Base-by-base conservation (phyloP, 768 basidiomycete species). In the Boletus subcaerulescens region DNA sequence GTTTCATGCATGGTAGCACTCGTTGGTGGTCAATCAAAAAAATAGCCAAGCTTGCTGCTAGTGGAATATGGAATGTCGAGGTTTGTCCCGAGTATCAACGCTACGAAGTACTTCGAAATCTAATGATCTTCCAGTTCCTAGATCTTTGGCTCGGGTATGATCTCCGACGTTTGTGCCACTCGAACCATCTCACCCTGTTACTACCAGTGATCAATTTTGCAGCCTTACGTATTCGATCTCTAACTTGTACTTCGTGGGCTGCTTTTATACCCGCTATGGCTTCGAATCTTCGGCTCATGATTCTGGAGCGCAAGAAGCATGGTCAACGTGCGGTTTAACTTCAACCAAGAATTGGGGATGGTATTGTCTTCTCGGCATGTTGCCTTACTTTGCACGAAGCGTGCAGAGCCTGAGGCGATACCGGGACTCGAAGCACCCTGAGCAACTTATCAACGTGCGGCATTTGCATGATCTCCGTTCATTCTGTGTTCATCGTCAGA, bases 351-450 rank as follows among this genome's bases (percentile, higher is more conserved):
- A 77, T 18, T 95, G 92, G 92, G 80, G 77, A 2, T 65, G 79
- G 15, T 77, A 83, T 2, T 86, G 84, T 57, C 56, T 82, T 4
- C 73, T 92, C 9, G 79, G 81, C 8, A 62, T 77, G 11, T 58
- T 95, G 1, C 95, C 97, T 0, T 79, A 90, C 18, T 50, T 89
- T 3, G 76, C 83, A 33, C 95, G 97, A 72, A 66, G 93, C 39
- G 76, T 90, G 12, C 97, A 99, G 71, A 91, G 89, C 66, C 60
- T 97, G 47, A 87, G 87, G 59, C 93, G 96, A 74, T 98, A 88
- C 66, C 73, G 71, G 45, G 97, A 98, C 65, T 92, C 93, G 2
- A 75, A 76, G 35, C 68, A 86, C 38, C 59, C 73, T 17, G 88
- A 87, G 0, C 96, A 98, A 76, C 69, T 98, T 41, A 81, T 98